Evolutionary conservation across 2,329 filamentous ascomycete species (phyloP), one percentile per base, ranked within the genome.

Genomic region (Cladosporium sp.): DNA sequence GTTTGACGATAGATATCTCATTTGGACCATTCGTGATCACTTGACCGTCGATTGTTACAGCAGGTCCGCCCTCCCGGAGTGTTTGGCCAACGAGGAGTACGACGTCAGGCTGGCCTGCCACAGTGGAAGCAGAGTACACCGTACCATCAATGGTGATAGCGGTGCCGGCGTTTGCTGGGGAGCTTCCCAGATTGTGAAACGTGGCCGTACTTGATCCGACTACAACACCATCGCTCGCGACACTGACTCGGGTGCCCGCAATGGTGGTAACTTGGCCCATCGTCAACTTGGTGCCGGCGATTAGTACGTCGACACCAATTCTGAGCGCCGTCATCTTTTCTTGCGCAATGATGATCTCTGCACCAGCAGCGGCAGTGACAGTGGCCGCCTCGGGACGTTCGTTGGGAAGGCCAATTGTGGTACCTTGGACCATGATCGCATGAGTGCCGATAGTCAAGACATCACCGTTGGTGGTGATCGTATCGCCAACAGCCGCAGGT

Each of bases 21-120:
- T 48, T 13, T 11, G 57, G 28, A 3, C 36, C 36, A 18, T 59
- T 30, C 14, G 57, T 46, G 18, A 59, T 21, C 18, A 59, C 57
- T n/a, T 59, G 34, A 5, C 57, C 57, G 23, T 59, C 16, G 16
- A 59, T 23, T 11, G 57, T 59, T 8, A 36, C 57, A 59, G 36
- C 57, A 30, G 57, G 3, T 30, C 36, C 36, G 18, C 57, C 57
- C 28, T 28, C 4, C 16, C 23, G 28, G 3, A 59, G 57, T 21
- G 57, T 59, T 7, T 59, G 57, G 25, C 36, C 36, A 28, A 23
- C 57, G 30, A 59, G 18, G 3, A 59, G 16, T 5, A 32, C 57
- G 10, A 16, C 39, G 13, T 28, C 25, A 5, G 57, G 36, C 23
- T 46, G 57, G 0, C 26, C 36, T 30, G 39, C 13, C 23, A 48